A percentile compares a stretch with the other conserved stretches of the same genome.
Conservation (phyloP, 306 rosid genomes). For the Senna siamea region DNA sequence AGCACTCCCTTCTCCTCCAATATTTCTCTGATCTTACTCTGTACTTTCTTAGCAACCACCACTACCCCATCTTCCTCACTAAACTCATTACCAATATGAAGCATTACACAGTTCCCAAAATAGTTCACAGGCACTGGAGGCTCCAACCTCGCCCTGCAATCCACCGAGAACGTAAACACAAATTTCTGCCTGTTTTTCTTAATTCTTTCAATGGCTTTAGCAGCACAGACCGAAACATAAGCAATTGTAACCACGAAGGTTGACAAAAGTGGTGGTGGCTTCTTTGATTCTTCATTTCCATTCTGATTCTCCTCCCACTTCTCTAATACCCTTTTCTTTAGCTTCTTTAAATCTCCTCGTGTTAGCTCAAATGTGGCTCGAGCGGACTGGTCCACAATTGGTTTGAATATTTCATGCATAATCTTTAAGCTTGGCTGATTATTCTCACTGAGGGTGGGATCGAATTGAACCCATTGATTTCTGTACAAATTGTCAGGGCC, state of each 20-base stretch:
- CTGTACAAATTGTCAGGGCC: conserved; percentile 22
- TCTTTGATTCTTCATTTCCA: no score
- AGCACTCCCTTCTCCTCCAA: not conserved
- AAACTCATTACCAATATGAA: not conserved
- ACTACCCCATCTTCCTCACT: not conserved
- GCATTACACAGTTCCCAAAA: not conserved
- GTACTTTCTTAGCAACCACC: not conserved
- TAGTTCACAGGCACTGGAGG: not conserved
- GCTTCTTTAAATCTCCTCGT: conserved; percentile 8
- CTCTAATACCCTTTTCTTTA: not conserved
- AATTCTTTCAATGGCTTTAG: conserved; percentile 15
- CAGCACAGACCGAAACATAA: not conserved
- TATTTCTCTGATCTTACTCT: not conserved
- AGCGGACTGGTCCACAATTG: not conserved
- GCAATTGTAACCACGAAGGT: not conserved
- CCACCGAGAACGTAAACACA: not conserved
- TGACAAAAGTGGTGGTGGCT: not conserved
- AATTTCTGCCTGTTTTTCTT: not conserved
- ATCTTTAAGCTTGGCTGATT: conserved; percentile 20
- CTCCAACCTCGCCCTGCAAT: not conserved
- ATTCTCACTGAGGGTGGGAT: no score
- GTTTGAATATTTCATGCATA: not conserved
- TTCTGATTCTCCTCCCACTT: not conserved
- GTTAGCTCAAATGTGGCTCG: conserved; percentile 42
- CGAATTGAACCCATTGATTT: not conserved